A percentile compares a stretch with the other conserved stretches of the same genome.
Evolutionary conservation across 2,329 filamentous ascomycete species (phyloP).

Genomic region (Diaporthe sp.): DNA sequence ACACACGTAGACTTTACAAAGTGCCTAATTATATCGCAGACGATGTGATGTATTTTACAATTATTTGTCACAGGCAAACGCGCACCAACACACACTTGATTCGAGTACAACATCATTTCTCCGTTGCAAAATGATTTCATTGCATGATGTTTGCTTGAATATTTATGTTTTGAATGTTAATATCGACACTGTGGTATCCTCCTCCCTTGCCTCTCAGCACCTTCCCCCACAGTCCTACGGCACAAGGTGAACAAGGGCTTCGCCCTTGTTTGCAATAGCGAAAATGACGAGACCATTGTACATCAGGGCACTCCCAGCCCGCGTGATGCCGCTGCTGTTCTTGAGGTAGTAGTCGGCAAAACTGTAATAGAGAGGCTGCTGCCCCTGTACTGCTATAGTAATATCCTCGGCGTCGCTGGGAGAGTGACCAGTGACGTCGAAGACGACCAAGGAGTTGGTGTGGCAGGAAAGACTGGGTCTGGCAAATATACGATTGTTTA

Average conservation of each 20-base stretch:
- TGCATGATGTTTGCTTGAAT: background rate
- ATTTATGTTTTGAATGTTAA: background rate
- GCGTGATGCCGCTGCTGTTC: background rate
- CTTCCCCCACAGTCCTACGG: background rate
- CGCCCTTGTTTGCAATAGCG: background rate
- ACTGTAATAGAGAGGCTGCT: background rate
- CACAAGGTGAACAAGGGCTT: background rate
- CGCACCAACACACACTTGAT: background rate
- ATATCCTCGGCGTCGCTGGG: background rate
- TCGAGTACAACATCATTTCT: background rate
- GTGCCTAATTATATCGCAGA: background rate
- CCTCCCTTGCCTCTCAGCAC: background rate
- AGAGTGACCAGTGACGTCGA: background rate
- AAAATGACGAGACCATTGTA: background rate
- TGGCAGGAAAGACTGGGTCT: too few species aligned
- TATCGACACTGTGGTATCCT: background rate
- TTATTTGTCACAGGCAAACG: background rate
- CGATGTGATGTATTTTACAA: background rate
- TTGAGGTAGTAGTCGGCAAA: background rate
- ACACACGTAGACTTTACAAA: background rate
- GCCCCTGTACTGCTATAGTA: background rate
- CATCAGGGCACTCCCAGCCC: background rate
- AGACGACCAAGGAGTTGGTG: background rate
- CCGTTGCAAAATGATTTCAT: background rate
- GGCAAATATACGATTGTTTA: too few species aligned